Percentiles rank a stretch among this genome's conserved stretches.
Conservation (phyloP, 192 early-diverging fungal genomes). For the Diversispora eburnea region DNA sequence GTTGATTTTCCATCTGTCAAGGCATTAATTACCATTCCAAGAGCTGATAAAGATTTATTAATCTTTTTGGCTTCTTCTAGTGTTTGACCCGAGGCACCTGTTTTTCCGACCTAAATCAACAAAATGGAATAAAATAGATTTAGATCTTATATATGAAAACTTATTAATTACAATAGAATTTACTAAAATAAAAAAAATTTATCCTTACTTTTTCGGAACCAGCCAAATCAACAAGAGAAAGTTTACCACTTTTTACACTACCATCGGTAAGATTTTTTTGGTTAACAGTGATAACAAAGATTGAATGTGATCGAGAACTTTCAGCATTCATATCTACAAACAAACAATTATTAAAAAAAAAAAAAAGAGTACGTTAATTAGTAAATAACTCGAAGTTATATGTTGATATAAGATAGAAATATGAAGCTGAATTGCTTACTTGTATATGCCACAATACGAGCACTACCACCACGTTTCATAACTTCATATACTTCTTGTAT, state of each 20-base stretch:
- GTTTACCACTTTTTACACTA: slow-evolving; percentile 83
- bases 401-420: slow-evolving; percentile 3
- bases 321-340: slow-evolving; percentile 95
- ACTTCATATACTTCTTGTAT: slow-evolving; percentile 96
- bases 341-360: slow-evolving; percentile 20
- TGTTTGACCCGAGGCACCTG: slow-evolving; percentile 96
- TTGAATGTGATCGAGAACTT: slow-evolving; percentile 96
- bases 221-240: slow-evolving; percentile 97
- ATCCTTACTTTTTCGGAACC: slow-evolving; percentile 88
- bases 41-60: slow-evolving; percentile 95
- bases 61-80: slow-evolving; percentile 99
- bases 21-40: slow-evolving; percentile 99
- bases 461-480: slow-evolving; percentile 88
- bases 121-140: not conserved
- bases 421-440: slow-evolving; percentile 51
- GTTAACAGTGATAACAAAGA: slow-evolving; percentile 93
- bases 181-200: too few relatives aligned
- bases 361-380: not conserved
- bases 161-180: too few relatives aligned
- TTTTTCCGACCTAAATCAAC: slow-evolving; percentile 68
- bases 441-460: slow-evolving; percentile 86
- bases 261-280: slow-evolving; percentile 92
- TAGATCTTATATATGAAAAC: too few relatives aligned
- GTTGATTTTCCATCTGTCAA: slow-evolving; percentile 98
- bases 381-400: not conserved